phyloP scores from a whole-genome alignment of 108 stramenopile species.

The Aurantiochytrium sp. region DNA sequence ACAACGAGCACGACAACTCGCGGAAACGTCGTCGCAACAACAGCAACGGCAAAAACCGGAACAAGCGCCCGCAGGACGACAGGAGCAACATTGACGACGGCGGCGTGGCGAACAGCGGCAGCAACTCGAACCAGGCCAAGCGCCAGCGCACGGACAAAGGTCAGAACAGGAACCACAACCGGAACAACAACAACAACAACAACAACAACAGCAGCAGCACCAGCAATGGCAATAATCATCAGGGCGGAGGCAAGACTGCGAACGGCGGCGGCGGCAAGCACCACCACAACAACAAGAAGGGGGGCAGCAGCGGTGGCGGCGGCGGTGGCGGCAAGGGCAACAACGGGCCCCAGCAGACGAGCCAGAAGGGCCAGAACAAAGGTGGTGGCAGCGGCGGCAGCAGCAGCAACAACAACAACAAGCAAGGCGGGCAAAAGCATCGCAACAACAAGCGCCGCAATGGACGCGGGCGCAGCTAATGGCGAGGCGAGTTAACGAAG shows the following conservation, averaged over 20 bases:
- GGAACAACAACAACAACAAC: not conserved
- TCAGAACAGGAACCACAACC: not conserved
- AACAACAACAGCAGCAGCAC: not conserved
- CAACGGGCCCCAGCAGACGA: too few species aligned
- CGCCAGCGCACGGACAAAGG: not conserved
- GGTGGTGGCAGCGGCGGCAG: too few species aligned
- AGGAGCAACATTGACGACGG: conserved; percentile 20
- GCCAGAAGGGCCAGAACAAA: too few species aligned
- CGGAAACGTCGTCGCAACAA: not conserved
- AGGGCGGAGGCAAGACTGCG: too few species aligned
- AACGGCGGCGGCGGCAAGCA: too few species aligned
- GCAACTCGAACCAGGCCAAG: not conserved
- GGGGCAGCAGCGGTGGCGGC: too few species aligned
- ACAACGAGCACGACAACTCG: not conserved
- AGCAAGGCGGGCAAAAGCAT: too few species aligned
- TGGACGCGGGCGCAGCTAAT: not conserved
- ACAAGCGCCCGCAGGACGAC: not conserved
- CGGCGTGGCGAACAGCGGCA: not conserved
- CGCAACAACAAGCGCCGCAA: not conserved
- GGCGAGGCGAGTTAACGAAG: not conserved
- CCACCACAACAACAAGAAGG: too few species aligned
- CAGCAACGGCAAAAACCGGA: not conserved
- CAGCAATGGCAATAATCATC: not conserved
- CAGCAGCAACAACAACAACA: too few species aligned
- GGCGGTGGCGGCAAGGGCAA: too few species aligned